Evolutionary conservation across 164 flowering plant genomes (phyloP).

Genomic region (grape (Vitis vinifera)): DNA sequence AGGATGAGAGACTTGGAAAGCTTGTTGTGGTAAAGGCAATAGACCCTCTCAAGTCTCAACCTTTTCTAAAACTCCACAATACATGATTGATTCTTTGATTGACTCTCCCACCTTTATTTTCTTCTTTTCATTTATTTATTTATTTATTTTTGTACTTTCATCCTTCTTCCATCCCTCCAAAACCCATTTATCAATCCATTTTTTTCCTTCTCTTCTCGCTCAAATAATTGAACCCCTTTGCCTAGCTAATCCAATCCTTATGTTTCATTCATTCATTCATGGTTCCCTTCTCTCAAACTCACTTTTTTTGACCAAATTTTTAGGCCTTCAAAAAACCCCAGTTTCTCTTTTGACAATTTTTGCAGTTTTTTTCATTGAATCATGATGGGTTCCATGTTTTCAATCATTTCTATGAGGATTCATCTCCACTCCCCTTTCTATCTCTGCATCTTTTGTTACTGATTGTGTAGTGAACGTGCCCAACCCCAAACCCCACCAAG

Average conservation of each 20-base stretch:
- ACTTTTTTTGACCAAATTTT: too few species aligned
- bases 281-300: too few species aligned
- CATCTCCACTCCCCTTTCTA: slow-evolving; percentile 5
- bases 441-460: slow-evolving; percentile 15
- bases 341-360: not conserved
- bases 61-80: slow-evolving; percentile 16
- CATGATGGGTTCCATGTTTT: slow-evolving; percentile 8
- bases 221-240: not conserved
- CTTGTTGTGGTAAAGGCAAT: slow-evolving; percentile 25
- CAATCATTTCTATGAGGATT: slow-evolving; percentile 18
- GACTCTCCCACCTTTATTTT: slow-evolving; percentile 8
- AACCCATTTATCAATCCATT: not conserved
- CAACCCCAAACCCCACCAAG: slow-evolving; percentile 42
- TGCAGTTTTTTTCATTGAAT: not conserved
- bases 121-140: too few species aligned
- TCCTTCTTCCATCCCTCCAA: not conserved
- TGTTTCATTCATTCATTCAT: too few species aligned
- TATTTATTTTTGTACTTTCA: too few species aligned
- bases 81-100: slow-evolving; percentile 26
- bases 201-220: not conserved
- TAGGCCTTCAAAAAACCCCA: too few species aligned
- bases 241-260: too few species aligned
- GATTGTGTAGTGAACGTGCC: slow-evolving; percentile 30
- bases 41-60: slow-evolving; percentile 9
- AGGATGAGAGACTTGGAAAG: slow-evolving; percentile 38